These are phyloP conservation scores for Salix caprea DNA, from an alignment of 345 rosid genomes.

Conservation along the genomic window DNA sequence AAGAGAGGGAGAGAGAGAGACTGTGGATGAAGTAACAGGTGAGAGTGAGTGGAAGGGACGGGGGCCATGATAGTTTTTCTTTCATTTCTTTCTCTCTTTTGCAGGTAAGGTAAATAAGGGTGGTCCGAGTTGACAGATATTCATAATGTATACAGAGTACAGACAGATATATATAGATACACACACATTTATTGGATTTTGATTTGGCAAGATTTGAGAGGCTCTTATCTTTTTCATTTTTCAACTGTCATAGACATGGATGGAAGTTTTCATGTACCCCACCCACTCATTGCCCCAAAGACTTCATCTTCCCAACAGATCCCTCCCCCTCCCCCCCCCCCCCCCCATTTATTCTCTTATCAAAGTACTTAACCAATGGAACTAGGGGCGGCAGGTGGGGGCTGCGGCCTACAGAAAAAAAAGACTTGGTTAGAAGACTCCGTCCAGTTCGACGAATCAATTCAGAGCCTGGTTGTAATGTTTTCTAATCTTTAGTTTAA, in stretches of 20 bases:
- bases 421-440: no score
- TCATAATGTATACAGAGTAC: not conserved
- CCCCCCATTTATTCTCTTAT: no score
- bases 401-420: no score
- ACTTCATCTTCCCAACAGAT: not conserved
- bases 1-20: not conserved
- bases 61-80: not conserved
- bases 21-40: slow-evolving; percentile 21
- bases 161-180: not conserved
- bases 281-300: slow-evolving; percentile 32
- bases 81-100: not conserved
- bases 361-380: no score
- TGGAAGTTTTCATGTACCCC: slow-evolving; percentile 31
- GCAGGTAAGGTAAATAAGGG: slow-evolving; percentile 10
- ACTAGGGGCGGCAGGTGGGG: no score
- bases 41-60: slow-evolving; percentile 21
- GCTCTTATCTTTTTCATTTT: slow-evolving; percentile 10
- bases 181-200: slow-evolving; percentile 11
- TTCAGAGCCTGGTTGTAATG: no score
- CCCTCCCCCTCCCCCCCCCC: no score
- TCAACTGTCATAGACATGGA: slow-evolving; percentile 14
- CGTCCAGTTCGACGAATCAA: no score
- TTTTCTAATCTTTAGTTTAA: no score
- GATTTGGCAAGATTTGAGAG: slow-evolving; percentile 30
- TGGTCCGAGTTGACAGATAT: slow-evolving; percentile 22